Percentiles rank a stretch among this genome's conserved stretches.
Evolutionary conservation across 192 early-diverging fungal species (phyloP).

Genomic region (Rhizoclosmatium globosum): DNA sequence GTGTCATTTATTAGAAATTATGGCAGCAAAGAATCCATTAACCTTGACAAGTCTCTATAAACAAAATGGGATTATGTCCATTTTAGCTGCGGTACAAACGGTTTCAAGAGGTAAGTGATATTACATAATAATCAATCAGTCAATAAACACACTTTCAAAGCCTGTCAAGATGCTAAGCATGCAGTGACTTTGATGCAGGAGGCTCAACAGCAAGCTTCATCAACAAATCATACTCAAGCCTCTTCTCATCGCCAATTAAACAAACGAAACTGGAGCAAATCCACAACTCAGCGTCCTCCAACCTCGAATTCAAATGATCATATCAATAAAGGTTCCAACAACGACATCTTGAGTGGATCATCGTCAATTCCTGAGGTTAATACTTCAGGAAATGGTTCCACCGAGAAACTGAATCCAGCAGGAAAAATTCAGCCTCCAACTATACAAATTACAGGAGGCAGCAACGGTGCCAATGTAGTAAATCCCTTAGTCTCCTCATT

Average conservation of each 20-base stretch:
- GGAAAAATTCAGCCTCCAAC: neutral
- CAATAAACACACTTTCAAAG: neutral
- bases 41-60: constrained; percentile 22
- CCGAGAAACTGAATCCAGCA: neutral
- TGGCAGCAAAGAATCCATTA: constrained; percentile 31
- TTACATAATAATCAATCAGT: too few relatives aligned
- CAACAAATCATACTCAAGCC: neutral
- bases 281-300: neutral
- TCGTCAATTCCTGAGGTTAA: too few relatives aligned
- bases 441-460: neutral
- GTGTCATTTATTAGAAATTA: constrained; percentile 33
- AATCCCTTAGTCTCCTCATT: neutral
- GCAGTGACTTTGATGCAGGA: neutral
- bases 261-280: constrained; percentile 9
- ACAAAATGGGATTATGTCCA: constrained; percentile 33
- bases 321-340: neutral
- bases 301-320: neutral
- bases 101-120: constrained; percentile 21
- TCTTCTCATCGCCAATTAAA: neutral
- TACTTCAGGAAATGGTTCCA: too few relatives aligned
- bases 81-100: constrained; percentile 34
- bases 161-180: neutral
- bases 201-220: neutral
- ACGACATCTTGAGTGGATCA: too few relatives aligned
- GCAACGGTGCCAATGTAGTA: neutral